Base-by-base conservation (phyloP, 2,329 filamentous ascomycete genomes). In the Aphanoascus verrucosus region DNA sequence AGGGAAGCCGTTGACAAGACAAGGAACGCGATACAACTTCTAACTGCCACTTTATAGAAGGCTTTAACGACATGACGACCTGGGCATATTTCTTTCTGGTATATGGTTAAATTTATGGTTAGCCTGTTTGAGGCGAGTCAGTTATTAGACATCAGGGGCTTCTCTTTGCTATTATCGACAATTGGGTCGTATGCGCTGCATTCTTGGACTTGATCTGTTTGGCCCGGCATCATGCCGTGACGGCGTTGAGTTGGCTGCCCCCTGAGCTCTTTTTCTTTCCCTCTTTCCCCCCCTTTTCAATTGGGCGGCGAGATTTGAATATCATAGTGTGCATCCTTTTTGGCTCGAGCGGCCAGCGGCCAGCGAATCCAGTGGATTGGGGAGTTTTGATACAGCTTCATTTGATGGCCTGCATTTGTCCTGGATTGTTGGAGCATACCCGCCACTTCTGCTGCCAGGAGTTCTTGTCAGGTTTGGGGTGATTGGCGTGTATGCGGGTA, bases 1-100 rank as follows among this genome's bases (percentile, higher is more conserved):
- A 55, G 74, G 74, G 8, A 79, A 77, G 61, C 69, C 72, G 5
- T 63, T 75, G 46, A 74, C 73, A 6, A 67, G 77, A 58, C 77
- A 78, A 59, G 76, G 76, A 12, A 70, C 70, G 34, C 69, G 74
- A 48, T 75, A 76, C 62, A 67, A 68, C 54, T 74, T 73, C 56
- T 74, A 64, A 44, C 8, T 9, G 35, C 38, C 19, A 11, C 42
- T 12, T 17, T 2, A 15, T 31, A 3, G 17, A 28, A 38, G 14
- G 28, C n/a, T 1, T 48, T 45, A 19, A 52, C 41, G 47, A 55
- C 14, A 19, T 51, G 37, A 49, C 48, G 53, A 52, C 34, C 8
- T 45, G 23, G n/a, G 15, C 20, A 43, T 54, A 23, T 31, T 35
- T 15, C n/a, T 49, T 49, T 48, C 35, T 49, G 42, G 37, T 47